Evolutionary conservation across 768 basidiomycete genomes (phyloP).

Genomic region (Botryobasidium botryosum): DNA sequence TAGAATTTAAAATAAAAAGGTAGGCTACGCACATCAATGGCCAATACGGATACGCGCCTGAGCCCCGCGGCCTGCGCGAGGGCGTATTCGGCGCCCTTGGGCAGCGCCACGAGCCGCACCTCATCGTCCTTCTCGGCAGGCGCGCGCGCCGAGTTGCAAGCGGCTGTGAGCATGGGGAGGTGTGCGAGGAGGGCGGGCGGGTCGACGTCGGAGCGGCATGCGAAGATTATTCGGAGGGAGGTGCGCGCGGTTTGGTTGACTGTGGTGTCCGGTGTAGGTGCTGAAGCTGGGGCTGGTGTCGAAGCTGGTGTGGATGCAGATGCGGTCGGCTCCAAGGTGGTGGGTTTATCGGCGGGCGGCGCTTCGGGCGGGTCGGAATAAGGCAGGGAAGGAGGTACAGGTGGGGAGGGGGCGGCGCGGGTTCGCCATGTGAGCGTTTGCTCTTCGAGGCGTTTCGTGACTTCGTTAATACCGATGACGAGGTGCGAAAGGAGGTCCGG

Average conservation of each 20-base stretch:
- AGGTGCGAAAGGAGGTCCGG: conserved; percentile 34
- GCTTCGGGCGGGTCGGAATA: no score
- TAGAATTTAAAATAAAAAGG: not conserved
- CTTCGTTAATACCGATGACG: conserved; percentile 58
- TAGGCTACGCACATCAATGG: conserved; percentile 38
- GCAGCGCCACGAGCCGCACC: conserved; percentile 45
- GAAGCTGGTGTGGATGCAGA: not conserved
- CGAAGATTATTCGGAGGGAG: conserved; percentile 30
- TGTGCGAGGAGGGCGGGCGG: conserved; percentile 57
- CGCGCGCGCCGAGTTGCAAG: conserved; percentile 36
- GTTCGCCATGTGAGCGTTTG: conserved; percentile 20
- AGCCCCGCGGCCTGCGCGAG: conserved; percentile 49
- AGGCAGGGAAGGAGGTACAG: not conserved
- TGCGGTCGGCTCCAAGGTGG: not conserved
- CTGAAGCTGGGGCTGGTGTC: no score
- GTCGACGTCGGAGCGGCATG: conserved; percentile 59
- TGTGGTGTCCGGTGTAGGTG: no score
- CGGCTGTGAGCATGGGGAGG: conserved; percentile 58
- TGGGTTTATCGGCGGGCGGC: conserved; percentile 5
- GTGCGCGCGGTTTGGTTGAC: no score
- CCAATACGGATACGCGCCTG: conserved; percentile 46
- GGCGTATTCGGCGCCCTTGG: conserved; percentile 43
- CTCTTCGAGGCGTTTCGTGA: conserved; percentile 53
- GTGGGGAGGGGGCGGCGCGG: conserved; percentile 1
- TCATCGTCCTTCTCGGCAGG: conserved; percentile 12